phyloP scores from a whole-genome alignment of 768 basidiomycete species.

The Daedaleopsis sinensis region DNA sequence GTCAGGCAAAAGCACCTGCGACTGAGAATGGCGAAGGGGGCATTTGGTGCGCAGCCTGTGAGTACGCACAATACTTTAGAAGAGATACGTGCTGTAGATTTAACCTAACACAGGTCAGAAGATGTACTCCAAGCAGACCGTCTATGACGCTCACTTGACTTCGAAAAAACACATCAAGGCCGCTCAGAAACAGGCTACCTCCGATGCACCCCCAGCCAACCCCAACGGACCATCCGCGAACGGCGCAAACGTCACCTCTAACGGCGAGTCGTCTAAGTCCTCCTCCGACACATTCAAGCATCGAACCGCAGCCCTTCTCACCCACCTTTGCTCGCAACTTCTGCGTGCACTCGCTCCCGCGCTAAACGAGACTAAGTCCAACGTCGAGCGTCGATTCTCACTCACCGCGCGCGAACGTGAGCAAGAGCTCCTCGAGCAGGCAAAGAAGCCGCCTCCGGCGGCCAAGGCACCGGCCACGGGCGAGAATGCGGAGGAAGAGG shows the following conservation, averaged over 20 bases:
- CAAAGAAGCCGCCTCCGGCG: slow-evolving; percentile 50
- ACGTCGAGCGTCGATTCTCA: slow-evolving; percentile 95
- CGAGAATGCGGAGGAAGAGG: slow-evolving; percentile 73
- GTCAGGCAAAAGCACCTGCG: slow-evolving; percentile 38
- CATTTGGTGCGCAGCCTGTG: slow-evolving; percentile 95
- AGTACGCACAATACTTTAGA: slow-evolving; percentile 34
- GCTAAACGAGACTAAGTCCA: slow-evolving; percentile 89
- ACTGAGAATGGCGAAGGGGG: slow-evolving; percentile 59
- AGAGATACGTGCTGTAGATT: not conserved
- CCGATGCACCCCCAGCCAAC: slow-evolving; percentile 50
- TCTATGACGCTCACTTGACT: slow-evolving; percentile 93
- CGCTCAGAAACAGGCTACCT: slow-evolving; percentile 64
- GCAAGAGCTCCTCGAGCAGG: slow-evolving; percentile 82
- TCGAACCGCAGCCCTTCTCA: slow-evolving; percentile 69
- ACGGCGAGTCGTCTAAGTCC: slow-evolving; percentile 32
- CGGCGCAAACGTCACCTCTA: slow-evolving; percentile 36
- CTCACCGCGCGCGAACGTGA: slow-evolving; percentile 98
- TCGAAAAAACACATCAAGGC: slow-evolving; percentile 97
- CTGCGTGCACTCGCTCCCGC: slow-evolving; percentile 64
- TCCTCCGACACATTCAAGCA: slow-evolving; percentile 48
- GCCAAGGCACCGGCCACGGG: slow-evolving; percentile 48
- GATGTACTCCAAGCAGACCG: slow-evolving; percentile 94
- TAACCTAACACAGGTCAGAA: slow-evolving; percentile 72
- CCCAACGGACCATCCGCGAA: slow-evolving; percentile 67
- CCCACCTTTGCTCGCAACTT: slow-evolving; percentile 69